Base-by-base conservation (phyloP, 208 protist species). In the Leishmania turanica region DNA sequence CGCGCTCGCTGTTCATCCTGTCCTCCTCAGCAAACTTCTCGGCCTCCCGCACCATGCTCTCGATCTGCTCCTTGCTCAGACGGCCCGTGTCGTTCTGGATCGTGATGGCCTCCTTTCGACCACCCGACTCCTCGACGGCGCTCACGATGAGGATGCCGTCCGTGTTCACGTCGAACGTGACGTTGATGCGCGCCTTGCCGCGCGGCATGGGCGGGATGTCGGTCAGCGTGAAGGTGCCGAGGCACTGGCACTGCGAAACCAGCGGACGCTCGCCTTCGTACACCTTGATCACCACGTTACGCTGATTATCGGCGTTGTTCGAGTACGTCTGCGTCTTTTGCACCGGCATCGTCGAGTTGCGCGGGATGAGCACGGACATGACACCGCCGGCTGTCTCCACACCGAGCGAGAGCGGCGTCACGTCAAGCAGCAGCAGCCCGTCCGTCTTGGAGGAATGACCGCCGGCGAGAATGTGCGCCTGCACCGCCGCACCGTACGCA, bases 91-190 rank as follows among this genome's bases (percentile, higher is more conserved):
- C 98, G 87, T 99, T 99, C 81, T 97, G 99, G 89, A 98, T 98
- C n/a, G 95, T 98, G 87, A 98, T 98, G 53, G 84, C 87, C 79
- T 95, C 81, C 85, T 90, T 95, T 64, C 93, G 91, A 58, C 98
- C 98, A 45, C 94, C 98, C 49, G 84, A 85, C 91, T 99, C 97
- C 84, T 99, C 99, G 60, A 87, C 85, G 49, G 99, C 99, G 77
- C 81, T 84, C 42, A 99, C 99, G 81, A 99, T 90, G 47, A 99
- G 89, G 84, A 99, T 99, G 84, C 99, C 98, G 88, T 99, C 99
- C 73, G 97, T 96, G 91, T 99, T 98, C 40, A 99, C 92, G 92
- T 99, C 99, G 78, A 99, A 99, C 31, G 94, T 98, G 51, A 99
- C 99, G 79, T 99, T 98, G 87, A 99, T 99, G 86, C 99, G 98